Evolutionary conservation across 371 early-diverging fungal species (phyloP), one percentile per base, ranked within the genome.

Genomic region (Lichtheimia ramosa): DNA sequence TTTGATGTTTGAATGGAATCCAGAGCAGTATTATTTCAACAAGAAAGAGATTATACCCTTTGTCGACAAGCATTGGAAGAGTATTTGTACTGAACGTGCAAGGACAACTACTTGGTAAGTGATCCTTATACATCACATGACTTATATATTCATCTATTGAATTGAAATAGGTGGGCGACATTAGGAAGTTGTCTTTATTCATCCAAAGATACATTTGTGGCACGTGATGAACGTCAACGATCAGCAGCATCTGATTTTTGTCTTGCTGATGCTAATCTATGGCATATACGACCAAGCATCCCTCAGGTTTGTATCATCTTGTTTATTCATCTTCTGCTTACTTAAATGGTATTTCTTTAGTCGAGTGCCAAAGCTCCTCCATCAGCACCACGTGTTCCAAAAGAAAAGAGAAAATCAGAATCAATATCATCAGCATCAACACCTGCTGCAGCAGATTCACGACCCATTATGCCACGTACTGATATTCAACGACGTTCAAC

Each of bases 51-150:
- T 88, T 41, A 66, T 85, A 10, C 87, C 88, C 1, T 89, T 78
- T 71, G 84, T 89, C 4, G 88, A 89, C 55, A 77, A 80, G 24
- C 81, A 87, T 58, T 89, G 89, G 89, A 71, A 74, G n/a, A 81
- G 82, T 46, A 71, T 89, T 20, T 89, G 88, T 42, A 87, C 85
- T 20, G 87, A 86, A 49, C 78, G 89, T 39, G 73, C 79, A 28
- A 70, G 88, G 41, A 87, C 87, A 0, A 69, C 82, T 0, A 88
- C 87, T 6, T 89, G 88, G 88, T 81, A 73, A 50, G 50, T 42
- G 23, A 51, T 12, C 23, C 24, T 3, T n/a, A 8, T 48, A 40
- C 12, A 40, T 27, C 25, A 18, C 23, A 28, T 8, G 42, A 28
- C 20, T 28, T 56, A 0, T n/a, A 34, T 21, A 51, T 5, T 14